Base-by-base conservation (phyloP, 768 basidiomycete genomes). In the Glaciozyma martinii region DNA sequence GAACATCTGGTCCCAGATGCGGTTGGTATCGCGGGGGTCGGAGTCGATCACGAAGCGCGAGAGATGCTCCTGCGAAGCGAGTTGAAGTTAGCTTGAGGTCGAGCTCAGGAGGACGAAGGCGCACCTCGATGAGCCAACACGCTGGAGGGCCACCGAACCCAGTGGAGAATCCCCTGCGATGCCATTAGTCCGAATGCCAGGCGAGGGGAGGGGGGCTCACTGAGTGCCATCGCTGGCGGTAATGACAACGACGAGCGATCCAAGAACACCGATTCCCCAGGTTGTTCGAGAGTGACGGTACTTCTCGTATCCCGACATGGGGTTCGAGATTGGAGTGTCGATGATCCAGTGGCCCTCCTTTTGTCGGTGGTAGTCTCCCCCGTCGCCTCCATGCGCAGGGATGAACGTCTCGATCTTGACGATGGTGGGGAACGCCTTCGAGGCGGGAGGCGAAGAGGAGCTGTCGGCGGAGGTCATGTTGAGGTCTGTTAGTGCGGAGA, bases 231-330 rank as follows among this genome's bases (percentile, higher is more conserved):
- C 77, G 25, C 70, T 67, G 12, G 78, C 78, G 19, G 76, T 76
- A 57, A 78, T 56, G 67, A 76, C 77, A 73, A 78, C 76, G 62
- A 78, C 77, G 56, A 78, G 66, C 30, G 74, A 75, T 27, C 78
- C 78, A 60, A 78, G 76, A 15, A 78, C 78, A 42, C 76, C 78
- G 70, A 78, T 78, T 60, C 78, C 78, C 76, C 61, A 69, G 3
- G 74, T 74, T 12, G 77, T 76, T 21, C 77, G 75, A 21, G 74
- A 75, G 18, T 65, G 60, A 2, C 74, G 71, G 63, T 74, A 78
- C 63, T 77, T 73, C 50, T 71, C 72, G 71, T 74, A 78, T 43
- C 72, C 68, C 50, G 73, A 74, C 77, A 78, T 77, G 27, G 76
- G 77, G 71, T 75, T 76, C 29, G 75, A 74, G 67, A 77, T 78